A percentile compares a stretch with the other conserved stretches of the same genome.
phyloP scores from a whole-genome alignment of 2,329 filamentous ascomycete species.

The Monilinia aucupariae region DNA sequence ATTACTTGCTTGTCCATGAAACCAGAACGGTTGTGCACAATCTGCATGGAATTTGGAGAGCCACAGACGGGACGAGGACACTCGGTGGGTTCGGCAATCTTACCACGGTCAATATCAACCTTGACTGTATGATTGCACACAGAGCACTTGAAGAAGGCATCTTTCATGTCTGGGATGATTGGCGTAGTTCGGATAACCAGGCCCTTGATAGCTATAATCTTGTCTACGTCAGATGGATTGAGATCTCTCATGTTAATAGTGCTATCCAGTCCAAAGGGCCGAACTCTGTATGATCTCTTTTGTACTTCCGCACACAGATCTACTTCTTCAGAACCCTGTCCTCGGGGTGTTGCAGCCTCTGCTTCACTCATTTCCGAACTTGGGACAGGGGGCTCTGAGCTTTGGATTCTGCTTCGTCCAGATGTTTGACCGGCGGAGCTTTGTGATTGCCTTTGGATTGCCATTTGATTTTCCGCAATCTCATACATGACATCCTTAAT shows the following conservation, averaged over 20 bases:
- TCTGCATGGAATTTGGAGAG: slow-evolving; percentile 93
- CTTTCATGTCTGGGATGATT: slow-evolving; percentile 98
- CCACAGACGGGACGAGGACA: slow-evolving; percentile 79
- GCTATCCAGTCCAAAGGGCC: slow-evolving; percentile 82
- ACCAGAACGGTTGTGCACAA: slow-evolving; percentile 89
- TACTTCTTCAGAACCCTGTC: slow-evolving; percentile 47
- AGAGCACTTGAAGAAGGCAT: slow-evolving; percentile 94
- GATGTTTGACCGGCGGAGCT: slow-evolving; percentile 46
- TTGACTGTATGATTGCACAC: slow-evolving; percentile 87
- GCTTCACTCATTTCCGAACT: slow-evolving; percentile 68
- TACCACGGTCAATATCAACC: slow-evolving; percentile 89
- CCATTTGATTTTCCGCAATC: slow-evolving; percentile 73
- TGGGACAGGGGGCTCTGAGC: slow-evolving; percentile 70
- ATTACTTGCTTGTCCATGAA: slow-evolving; percentile 99
- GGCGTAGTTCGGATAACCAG: slow-evolving; percentile 93
- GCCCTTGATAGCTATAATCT: slow-evolving; percentile 89
- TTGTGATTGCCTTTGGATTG: slow-evolving; percentile 58
- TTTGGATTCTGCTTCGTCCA: slow-evolving; percentile 46
- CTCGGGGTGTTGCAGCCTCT: slow-evolving; percentile 40
- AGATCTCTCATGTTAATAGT: slow-evolving; percentile 89
- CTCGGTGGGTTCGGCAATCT: slow-evolving; percentile 87
- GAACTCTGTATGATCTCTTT: slow-evolving; percentile 73
- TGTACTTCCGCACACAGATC: slow-evolving; percentile 74
- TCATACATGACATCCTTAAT: slow-evolving; percentile 93
- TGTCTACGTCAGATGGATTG: slow-evolving; percentile 94